A percentile compares a stretch with the other conserved stretches of the same genome.
Conservation (phyloP, 2,329 filamentous ascomycete species). For the Neofusicoccum kwambonambiense region DNA sequence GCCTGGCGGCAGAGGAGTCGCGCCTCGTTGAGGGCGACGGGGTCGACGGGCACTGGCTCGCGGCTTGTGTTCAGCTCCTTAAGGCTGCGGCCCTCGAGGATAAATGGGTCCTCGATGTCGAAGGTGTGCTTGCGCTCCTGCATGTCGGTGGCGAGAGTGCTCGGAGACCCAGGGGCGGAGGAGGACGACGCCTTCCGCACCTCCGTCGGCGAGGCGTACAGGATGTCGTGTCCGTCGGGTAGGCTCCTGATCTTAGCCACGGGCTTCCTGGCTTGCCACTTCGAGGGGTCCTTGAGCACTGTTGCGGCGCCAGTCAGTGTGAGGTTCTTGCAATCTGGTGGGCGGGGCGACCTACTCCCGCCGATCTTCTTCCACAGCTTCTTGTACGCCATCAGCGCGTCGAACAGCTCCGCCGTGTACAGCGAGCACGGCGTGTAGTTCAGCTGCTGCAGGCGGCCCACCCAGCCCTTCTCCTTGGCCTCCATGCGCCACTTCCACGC, state of each 20-base stretch:
- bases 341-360: conserved; percentile 23
- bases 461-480: conserved; percentile 24
- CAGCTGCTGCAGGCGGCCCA: conserved; percentile 29
- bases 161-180: neutral
- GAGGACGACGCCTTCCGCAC: neutral
- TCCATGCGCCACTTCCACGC: conserved; percentile 29
- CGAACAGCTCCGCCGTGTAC: conserved; percentile 34
- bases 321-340: neutral
- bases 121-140: conserved; percentile 28
- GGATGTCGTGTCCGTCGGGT: neutral
- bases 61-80: conserved; percentile 24
- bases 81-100: conserved; percentile 24
- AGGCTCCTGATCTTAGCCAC: neutral
- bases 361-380: conserved; percentile 33
- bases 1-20: conserved; percentile 29
- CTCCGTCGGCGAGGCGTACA: neutral
- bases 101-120: conserved; percentile 24
- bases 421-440: conserved; percentile 35
- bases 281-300: conserved; percentile 8
- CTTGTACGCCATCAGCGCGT: conserved; percentile 35
- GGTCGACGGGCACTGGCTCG: conserved; percentile 29
- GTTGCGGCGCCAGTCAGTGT: neutral
- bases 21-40: conserved; percentile 30
- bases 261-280: conserved; percentile 4
- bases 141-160: neutral